Evolutionary conservation across 257 asterid genomes (phyloP), one percentile per base, ranked within the genome.

Genomic region (Osmanthus fragrans): DNA sequence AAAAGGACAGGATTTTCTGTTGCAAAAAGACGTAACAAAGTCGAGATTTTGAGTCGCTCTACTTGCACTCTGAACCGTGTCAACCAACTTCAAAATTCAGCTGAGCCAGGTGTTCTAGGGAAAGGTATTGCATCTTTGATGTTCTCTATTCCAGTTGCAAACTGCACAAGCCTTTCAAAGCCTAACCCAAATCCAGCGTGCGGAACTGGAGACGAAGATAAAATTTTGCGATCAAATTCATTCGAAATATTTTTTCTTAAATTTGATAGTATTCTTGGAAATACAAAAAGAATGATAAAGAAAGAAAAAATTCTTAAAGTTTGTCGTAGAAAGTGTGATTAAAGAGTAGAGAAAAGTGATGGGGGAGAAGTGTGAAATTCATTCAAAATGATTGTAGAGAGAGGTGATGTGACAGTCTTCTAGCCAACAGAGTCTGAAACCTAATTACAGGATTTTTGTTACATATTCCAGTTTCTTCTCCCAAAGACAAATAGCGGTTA

Each of bases 131-230:
- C 95, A 82, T 96, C 98, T 83, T 97, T 85, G 49, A 93, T 96
- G 70, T 93, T 96, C 72, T 96, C 99, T 40, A 92, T 84, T 40
- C 98, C 98, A 25, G 98, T 96, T 8, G 97, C 96, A 75, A 93
- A 96, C 63, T 93, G 99, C 73, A 96, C 98, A 19, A 96, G 94
- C 89, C 99, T 90, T 79, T 96, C 99, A 54, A 96, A 96, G 25
- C 99, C 99, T 80, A 96, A 88, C 42, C 99, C 99, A 75, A 92
- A 96, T 73, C 99, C 98, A 8, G 99, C 96, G 77, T 96, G 99
- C 37, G 97, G 98, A 84, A 93, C 99, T 96, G 90, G 71, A 34
- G 21, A 12, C 13, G 34, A 63, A 80, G 33, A 74, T 7, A 70
- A 33, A 32, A 29, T 58, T 74, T 34, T 6, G 42, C 16, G 32